Percentiles rank a stretch among this genome's conserved stretches.
Evolutionary conservation across 768 basidiomycete species (phyloP).

Genomic region (Tylopilus balloui): DNA sequence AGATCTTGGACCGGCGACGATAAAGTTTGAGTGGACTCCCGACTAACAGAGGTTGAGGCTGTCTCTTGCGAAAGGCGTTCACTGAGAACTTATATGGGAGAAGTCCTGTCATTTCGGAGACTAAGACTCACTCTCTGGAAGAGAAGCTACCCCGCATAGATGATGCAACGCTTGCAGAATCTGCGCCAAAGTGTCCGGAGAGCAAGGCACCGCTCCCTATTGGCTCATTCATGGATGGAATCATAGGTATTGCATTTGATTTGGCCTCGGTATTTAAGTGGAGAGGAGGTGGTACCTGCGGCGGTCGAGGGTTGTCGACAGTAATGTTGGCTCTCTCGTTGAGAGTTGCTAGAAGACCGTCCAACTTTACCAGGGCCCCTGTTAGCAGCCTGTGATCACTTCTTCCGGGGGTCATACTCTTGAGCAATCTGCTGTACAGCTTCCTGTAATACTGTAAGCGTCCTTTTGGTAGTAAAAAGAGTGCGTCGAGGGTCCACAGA

Average conservation of each 20-base stretch:
- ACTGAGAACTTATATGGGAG: constrained; percentile 33
- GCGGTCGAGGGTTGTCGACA: constrained; percentile 9
- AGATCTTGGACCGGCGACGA: constrained; percentile 67
- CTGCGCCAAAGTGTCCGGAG: constrained; percentile 21
- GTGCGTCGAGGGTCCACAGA: constrained; percentile 78
- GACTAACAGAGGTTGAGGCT: constrained; percentile 48
- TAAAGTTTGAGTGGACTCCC: constrained; percentile 47
- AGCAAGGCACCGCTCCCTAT: constrained; percentile 8
- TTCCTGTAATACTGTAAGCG: constrained; percentile 91
- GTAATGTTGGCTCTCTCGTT: constrained; percentile 51
- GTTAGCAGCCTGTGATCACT: constrained; percentile 82
- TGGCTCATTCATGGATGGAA: neutral
- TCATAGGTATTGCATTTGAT: neutral
- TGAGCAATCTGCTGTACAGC: constrained; percentile 79
- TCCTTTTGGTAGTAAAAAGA: constrained; percentile 82
- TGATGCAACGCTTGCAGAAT: constrained; percentile 43
- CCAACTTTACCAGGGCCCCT: constrained; percentile 77
- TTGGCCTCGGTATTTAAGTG: neutral
- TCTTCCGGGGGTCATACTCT: constrained; percentile 79
- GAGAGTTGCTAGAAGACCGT: constrained; percentile 61
- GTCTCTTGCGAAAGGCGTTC: constrained; percentile 61
- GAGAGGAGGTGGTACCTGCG: neutral
- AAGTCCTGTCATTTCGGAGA: neutral
- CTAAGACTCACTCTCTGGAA: constrained; percentile 50
- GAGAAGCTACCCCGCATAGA: constrained; percentile 50